Percentiles rank a stretch among this genome's conserved stretches.
These are phyloP conservation scores for Avena insularis DNA, from an alignment of 176 grass and related monocot genomes.

Conservation along the genomic window DNA sequence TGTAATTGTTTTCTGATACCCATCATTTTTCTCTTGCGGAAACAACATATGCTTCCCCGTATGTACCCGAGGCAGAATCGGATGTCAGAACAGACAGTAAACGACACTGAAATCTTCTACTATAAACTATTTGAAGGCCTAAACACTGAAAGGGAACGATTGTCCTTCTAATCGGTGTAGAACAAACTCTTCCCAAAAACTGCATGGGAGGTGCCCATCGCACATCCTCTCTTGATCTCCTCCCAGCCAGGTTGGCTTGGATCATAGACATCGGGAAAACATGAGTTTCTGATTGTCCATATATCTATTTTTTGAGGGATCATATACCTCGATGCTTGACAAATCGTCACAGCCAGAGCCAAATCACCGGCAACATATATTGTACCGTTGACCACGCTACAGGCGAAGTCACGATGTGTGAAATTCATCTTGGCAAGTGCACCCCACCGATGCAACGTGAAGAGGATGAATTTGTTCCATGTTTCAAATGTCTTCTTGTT, in stretches of 20 bases:
- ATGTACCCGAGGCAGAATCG: conserved; percentile 63
- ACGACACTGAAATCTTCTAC: conserved; percentile 46
- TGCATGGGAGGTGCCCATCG: conserved; percentile 75
- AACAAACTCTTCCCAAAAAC: conserved; percentile 47
- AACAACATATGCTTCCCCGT: conserved; percentile 61
- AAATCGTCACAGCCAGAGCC: conserved; percentile 46
- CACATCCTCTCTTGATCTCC: conserved; percentile 74
- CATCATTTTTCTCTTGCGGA: conserved; percentile 45
- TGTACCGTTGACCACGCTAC: conserved; percentile 51
- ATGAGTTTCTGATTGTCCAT: conserved; percentile 54
- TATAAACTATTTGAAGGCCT: conserved; percentile 50
- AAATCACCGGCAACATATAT: conserved; percentile 67
- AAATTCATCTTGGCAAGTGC: conserved; percentile 70
- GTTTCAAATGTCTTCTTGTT: background rate
- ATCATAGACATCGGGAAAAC: conserved; percentile 55
- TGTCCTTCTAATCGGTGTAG: conserved; percentile 52
- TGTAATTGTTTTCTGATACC: conserved; percentile 53
- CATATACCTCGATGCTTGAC: conserved; percentile 65
- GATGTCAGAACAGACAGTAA: conserved; percentile 48
- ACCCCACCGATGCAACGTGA: conserved; percentile 54
- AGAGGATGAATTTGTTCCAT: background rate
- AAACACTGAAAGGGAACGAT: conserved; percentile 50
- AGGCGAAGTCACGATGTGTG: conserved; percentile 65
- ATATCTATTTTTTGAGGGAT: conserved; percentile 45
- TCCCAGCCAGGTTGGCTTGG: conserved; percentile 50